Evolutionary conservation across 2,329 filamentous ascomycete species (phyloP), one percentile per base, ranked within the genome.

Genomic region (Knoxdaviesia capensis): DNA sequence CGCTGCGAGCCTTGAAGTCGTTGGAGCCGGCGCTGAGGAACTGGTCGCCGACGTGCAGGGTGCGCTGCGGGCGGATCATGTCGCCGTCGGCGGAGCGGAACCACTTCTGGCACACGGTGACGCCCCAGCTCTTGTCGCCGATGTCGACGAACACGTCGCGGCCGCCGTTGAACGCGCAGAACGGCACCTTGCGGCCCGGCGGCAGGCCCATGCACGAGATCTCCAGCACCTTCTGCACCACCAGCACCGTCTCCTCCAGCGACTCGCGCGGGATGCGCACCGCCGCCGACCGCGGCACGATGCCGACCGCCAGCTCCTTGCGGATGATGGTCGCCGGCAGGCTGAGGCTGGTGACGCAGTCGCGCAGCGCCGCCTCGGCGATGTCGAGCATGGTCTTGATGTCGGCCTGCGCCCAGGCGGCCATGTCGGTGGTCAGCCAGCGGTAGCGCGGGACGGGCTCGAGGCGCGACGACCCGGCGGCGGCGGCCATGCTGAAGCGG

Each of bases 111-210:
- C 87, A 94, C 4, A 87, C 85, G 33, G 82, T 70, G 3, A 98
- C 90, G 48, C 90, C 90, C 81, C 87, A 93, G 42, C 80, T 86
- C 63, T 98, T 98, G 62, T 98, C 90, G 43, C 90, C 90, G 53
- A 98, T 94, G 57, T 98, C 90, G 42, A 98, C 87, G 59, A 98
- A 98, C 36, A 96, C 86, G 57, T 98, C 90, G 47, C 90, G 88
- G 7, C 90, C 90, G 42, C 88, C 90, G 58, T 98, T 98, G 66
- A 98, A 98, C 28, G 90, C 90, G 56, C 90, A 98, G 55, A 96
- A 98, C 0, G 90, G 90, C 32, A 98, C 45, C n/a, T 46, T 41
- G 36, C 49, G 49, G 36, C 50, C 53, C 6, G 50, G 49, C 1
- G 53, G 52, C 28, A 52, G 56, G 7, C 58, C 57, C 51, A 48